Percentiles rank a stretch among this genome's conserved stretches.
Evolutionary conservation across 2,329 filamentous ascomycete genomes (phyloP).

Genomic region (Calonectria pseudoturangicola): DNA sequence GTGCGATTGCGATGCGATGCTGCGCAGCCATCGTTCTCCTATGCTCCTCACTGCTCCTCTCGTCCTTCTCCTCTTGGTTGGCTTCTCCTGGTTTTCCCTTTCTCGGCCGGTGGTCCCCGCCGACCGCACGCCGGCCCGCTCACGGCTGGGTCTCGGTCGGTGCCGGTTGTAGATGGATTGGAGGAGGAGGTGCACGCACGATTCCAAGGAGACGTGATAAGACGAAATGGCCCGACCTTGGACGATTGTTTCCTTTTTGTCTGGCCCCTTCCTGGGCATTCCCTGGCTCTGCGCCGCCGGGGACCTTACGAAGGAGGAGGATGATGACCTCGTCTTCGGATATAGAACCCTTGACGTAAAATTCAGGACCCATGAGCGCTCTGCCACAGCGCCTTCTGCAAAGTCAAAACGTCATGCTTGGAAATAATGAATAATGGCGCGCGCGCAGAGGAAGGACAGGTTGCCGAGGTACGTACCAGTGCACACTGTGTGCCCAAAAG

Average conservation of each 20-base stretch:
- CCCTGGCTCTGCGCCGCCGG: conserved; percentile 2
- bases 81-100: conserved; percentile 28
- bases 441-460: conserved; percentile 24
- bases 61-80: conserved; percentile 1
- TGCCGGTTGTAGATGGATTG: conserved; percentile 26
- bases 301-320: background rate
- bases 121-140: conserved; percentile 23
- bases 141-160: conserved; percentile 31
- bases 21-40: conserved; percentile 28
- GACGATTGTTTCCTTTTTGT: conserved; percentile 8
- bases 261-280: conserved; percentile 5
- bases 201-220: background rate
- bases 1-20: conserved; percentile 12
- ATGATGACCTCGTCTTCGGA: conserved; percentile 13
- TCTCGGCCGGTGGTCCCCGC: conserved; percentile 33
- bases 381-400: conserved; percentile 16
- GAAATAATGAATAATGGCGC: conserved; percentile 32
- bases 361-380: background rate
- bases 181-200: background rate
- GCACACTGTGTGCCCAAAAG: conserved; percentile 28
- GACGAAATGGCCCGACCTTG: conserved; percentile 14
- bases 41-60: conserved; percentile 15
- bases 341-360: conserved; percentile 10
- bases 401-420: conserved; percentile 36
- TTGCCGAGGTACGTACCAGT: conserved; percentile 22